Evolutionary conservation across 129 eudicot genomes (phyloP), one percentile per base, ranked within the genome.

Genomic region (Logfia minima): DNA sequence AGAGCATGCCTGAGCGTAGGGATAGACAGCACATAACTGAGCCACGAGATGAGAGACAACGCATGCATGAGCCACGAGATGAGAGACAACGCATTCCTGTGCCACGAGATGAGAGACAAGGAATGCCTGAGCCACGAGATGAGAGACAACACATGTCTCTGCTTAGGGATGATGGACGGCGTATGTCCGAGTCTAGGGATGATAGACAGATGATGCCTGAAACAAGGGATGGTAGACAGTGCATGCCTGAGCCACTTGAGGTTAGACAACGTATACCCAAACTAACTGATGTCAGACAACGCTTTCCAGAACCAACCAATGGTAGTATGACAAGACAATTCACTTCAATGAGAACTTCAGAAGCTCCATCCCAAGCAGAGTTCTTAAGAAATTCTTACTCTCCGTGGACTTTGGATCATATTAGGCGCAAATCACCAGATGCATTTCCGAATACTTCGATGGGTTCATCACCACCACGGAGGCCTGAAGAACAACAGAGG

Each of bases 361-460:
- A 78, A 80, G 80, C 76, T 64, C 80, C 82, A 6, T 79, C 85
- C 45, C 82, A 76, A 68, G 26, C 75, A 85, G 88, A 78, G 31
- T 68, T 80, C 4, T 71, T 79, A 29, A 81, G 86, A 70, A 75
- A 55, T 84, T 74, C 89, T 34, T 83, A 83, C 80, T 86, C 97
- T 67, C 86, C 92, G 1, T 90, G 92, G 98, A 81, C 87, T 11
- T 74, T 87, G 86, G 96, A 90, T 43, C 83, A 85, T 48, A 68
- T 93, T 43, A 85, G 96, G 82, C 87, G 79, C 75, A 89, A 90
- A 87, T 87, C 98, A 68, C 92, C 97, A 0, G 96, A 87, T 78
- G 81, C 82, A 59, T 74, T 74, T 63, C 58, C 76, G 69, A 70
- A 72, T 62, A 77, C 72, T 75, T 83, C 91, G 21, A 85, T 95